phyloP scores from a whole-genome alignment of 139 green algal genomes.

The Tetradesmus obliquus region DNA sequence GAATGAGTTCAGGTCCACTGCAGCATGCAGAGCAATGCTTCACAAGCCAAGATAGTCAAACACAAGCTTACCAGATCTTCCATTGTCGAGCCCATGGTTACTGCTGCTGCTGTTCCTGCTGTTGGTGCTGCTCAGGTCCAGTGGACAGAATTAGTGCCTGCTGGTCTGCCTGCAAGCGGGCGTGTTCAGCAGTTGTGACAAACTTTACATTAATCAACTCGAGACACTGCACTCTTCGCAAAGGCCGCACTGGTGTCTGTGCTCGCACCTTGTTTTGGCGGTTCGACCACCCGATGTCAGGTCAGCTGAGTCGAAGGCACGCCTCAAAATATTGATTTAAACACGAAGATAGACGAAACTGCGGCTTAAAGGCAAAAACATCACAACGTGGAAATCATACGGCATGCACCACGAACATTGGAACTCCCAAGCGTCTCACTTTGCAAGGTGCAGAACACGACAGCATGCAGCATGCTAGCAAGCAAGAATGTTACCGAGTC shows the following conservation, averaged over 20 bases:
- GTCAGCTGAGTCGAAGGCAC: not conserved
- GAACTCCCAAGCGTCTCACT: not conserved
- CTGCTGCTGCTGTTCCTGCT: not conserved
- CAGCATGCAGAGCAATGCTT: too few species aligned
- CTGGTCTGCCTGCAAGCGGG: not conserved
- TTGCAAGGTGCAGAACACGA: not conserved
- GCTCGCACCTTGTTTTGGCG: not conserved
- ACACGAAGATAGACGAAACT: too few species aligned
- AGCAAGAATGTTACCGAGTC: too few species aligned
- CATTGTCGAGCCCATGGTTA: slow-evolving; percentile 30
- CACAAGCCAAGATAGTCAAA: too few species aligned
- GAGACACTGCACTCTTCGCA: not conserved
- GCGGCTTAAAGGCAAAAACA: too few species aligned
- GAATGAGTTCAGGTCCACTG: not conserved
- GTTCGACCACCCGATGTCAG: not conserved
- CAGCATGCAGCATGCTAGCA: too few species aligned
- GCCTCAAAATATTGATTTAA: not conserved
- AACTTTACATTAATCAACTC: too few species aligned
- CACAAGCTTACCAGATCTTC: not conserved
- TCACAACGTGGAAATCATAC: too few species aligned
- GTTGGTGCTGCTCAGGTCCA: not conserved
- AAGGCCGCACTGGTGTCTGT: not conserved
- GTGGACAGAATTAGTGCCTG: not conserved
- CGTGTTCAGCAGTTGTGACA: not conserved
- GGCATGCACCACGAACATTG: not conserved